phyloP scores from a whole-genome alignment of 805 yeast genomes.

The Zygosaccharomyces gambellarensis region DNA sequence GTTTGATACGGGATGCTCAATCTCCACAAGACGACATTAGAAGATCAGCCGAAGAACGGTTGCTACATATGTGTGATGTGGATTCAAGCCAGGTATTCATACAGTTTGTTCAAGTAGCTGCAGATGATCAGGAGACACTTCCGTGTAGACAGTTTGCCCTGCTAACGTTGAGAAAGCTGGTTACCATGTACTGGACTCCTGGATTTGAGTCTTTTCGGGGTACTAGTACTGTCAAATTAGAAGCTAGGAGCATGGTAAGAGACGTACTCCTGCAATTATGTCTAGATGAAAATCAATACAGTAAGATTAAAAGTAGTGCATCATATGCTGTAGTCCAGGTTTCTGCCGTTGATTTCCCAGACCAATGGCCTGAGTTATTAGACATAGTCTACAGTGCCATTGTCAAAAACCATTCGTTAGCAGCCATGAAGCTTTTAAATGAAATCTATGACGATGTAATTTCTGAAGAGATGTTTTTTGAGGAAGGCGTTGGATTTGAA shows the following conservation, averaged over 20 bases:
- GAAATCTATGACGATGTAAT: constrained; percentile 85
- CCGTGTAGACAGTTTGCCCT: constrained; percentile 57
- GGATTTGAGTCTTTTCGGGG: constrained; percentile 74
- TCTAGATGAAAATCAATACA: constrained; percentile 41
- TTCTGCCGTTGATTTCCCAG: constrained; percentile 88
- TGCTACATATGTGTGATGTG: constrained; percentile 39
- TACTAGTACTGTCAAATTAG: constrained; percentile 48
- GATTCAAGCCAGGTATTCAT: constrained; percentile 48
- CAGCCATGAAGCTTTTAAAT: constrained; percentile 55
- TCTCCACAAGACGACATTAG: constrained; percentile 50
- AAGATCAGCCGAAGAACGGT: constrained; percentile 47
- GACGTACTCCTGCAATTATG: constrained; percentile 44
- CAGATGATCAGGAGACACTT: constrained; percentile 27
- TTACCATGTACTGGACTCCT: constrained; percentile 76
- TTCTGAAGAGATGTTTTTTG: constrained; percentile 81
- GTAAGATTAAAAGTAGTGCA: constrained; percentile 61
- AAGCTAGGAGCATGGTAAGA: constrained; percentile 50
- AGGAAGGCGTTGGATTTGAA: constrained; percentile 57
- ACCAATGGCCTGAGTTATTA: constrained; percentile 84
- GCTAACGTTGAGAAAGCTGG: constrained; percentile 60
- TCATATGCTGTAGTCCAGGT: constrained; percentile 78
- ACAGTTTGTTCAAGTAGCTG: constrained; percentile 42
- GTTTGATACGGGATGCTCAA: constrained; percentile 32
- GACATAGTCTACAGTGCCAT: constrained; percentile 43
- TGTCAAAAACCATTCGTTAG: constrained; percentile 36